A percentile compares a stretch with the other conserved stretches of the same genome.
These are phyloP conservation scores for Diaporthe amygdali DNA, from an alignment of 2,329 filamentous ascomycete species.

Conservation along the genomic window DNA sequence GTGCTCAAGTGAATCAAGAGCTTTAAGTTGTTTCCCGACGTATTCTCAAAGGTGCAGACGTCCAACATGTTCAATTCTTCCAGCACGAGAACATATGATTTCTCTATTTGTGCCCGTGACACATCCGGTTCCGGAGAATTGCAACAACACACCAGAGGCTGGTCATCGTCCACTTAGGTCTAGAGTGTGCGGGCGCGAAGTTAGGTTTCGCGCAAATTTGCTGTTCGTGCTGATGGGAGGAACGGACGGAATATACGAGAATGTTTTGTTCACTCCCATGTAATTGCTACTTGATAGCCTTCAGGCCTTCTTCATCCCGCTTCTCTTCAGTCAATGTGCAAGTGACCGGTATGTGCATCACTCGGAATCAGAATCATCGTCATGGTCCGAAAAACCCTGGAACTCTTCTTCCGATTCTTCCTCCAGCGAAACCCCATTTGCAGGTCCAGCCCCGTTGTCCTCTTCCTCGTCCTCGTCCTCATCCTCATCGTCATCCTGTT, in stretches of 20 bases:
- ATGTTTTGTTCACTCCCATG: not conserved
- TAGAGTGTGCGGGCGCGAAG: too few relatives aligned
- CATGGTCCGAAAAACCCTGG: slow-evolving; percentile 57
- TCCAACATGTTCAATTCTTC: too few relatives aligned
- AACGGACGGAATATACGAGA: too few relatives aligned
- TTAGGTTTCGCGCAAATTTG: too few relatives aligned
- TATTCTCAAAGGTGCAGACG: too few relatives aligned
- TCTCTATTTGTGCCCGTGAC: too few relatives aligned
- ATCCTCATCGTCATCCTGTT: slow-evolving; percentile 52
- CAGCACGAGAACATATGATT: too few relatives aligned
- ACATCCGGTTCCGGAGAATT: not conserved
- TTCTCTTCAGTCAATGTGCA: not conserved
- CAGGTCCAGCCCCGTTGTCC: slow-evolving; percentile 29
- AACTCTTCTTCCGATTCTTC: slow-evolving; percentile 62
- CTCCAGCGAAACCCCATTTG: slow-evolving; percentile 31
- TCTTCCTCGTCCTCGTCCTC: slow-evolving; percentile 38
- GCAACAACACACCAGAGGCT: not conserved
- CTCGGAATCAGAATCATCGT: slow-evolving; percentile 43
- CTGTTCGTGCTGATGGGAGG: not conserved
- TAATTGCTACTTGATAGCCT: not conserved
- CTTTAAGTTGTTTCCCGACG: too few relatives aligned
- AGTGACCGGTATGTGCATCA: not conserved
- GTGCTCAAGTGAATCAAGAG: too few relatives aligned
- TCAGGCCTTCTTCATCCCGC: not conserved
- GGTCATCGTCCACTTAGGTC: too few relatives aligned